These are phyloP conservation scores for Ophiorrhiza pumila DNA, from an alignment of 257 asterid species.

Conservation along the genomic window DNA sequence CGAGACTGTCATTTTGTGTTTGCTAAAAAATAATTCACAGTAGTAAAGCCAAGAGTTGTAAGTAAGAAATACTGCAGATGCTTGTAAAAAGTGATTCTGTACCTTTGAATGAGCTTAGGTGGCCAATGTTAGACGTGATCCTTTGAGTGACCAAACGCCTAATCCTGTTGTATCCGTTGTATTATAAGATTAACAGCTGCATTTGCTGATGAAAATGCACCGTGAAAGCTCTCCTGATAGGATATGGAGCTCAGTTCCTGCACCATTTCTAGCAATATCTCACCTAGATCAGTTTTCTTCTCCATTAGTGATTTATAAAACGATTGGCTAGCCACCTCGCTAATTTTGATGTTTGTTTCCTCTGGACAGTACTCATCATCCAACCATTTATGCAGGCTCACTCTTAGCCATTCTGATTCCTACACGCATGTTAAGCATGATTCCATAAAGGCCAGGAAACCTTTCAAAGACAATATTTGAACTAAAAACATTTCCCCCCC, in stretches of 20 bases:
- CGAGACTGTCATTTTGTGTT: constrained; percentile 1
- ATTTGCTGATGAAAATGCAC: constrained; percentile 91
- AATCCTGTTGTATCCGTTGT: constrained; percentile 49
- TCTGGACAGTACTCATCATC: constrained; percentile 94
- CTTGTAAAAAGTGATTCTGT: neutral
- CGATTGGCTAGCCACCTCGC: constrained; percentile 66
- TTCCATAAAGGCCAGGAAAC: neutral
- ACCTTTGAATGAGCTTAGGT: neutral
- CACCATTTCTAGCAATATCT: constrained; percentile 72
- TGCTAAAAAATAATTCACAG: no score
- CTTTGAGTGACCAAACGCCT: neutral
- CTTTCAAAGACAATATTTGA: neutral
- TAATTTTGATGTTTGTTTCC: constrained; percentile 68
- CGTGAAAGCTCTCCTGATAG: constrained; percentile 93
- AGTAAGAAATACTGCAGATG: no score
- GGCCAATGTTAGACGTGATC: neutral
- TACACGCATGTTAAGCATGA: constrained; percentile 17
- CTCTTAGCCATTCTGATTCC: constrained; percentile 88
- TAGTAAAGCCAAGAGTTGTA: no score
- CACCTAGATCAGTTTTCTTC: constrained; percentile 65
- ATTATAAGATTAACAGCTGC: constrained; percentile 77
- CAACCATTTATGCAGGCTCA: constrained; percentile 73
- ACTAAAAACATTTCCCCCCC: neutral
- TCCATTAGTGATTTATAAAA: constrained; percentile 58
- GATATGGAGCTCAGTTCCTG: constrained; percentile 71